Conservation (phyloP, 192 early-diverging fungal species). For the Rhizophlyctis rosea region DNA sequence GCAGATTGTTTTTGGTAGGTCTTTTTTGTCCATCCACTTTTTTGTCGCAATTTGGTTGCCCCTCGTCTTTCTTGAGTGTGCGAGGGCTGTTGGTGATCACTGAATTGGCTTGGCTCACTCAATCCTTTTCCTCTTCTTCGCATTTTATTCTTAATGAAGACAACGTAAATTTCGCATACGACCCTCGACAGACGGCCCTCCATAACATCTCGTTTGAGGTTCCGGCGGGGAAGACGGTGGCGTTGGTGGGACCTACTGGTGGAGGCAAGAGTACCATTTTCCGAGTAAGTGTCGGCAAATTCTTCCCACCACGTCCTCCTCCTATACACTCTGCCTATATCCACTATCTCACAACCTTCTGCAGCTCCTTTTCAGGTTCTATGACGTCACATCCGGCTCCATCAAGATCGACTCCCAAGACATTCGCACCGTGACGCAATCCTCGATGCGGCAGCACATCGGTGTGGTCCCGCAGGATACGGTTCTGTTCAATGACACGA, state of each 20-base stretch:
- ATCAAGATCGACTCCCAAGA: slow-evolving; percentile 88
- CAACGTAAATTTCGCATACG: slow-evolving; percentile 71
- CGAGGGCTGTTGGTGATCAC: too few species aligned
- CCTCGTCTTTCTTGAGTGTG: too few species aligned
- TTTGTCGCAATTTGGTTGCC: slow-evolving; percentile 5
- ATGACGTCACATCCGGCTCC: slow-evolving; percentile 76
- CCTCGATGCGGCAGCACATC: slow-evolving; percentile 74
- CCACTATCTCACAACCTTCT: slow-evolving; percentile 18
- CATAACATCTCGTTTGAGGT: slow-evolving; percentile 67
- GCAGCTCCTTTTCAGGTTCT: slow-evolving; percentile 85
- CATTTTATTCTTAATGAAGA: slow-evolving; percentile 38
- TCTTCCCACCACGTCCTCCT: background rate
- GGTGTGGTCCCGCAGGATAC: slow-evolving; percentile 95
- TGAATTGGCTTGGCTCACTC: too few species aligned
- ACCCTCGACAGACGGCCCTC: slow-evolving; percentile 68
- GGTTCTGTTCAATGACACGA: slow-evolving; percentile 93
- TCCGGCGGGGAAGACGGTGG: slow-evolving; percentile 69
- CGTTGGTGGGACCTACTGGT: slow-evolving; percentile 76
- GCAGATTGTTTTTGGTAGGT: slow-evolving; percentile 64
- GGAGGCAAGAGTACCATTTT: slow-evolving; percentile 56
- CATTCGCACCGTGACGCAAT: slow-evolving; percentile 60
- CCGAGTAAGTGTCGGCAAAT: slow-evolving; percentile 22
- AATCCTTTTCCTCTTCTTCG: too few species aligned
- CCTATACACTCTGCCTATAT: slow-evolving; percentile 42
- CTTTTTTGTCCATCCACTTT: too few species aligned